Base-by-base conservation (phyloP, 2,329 filamentous ascomycete genomes). In the Aspergillus spinulosporus region DNA sequence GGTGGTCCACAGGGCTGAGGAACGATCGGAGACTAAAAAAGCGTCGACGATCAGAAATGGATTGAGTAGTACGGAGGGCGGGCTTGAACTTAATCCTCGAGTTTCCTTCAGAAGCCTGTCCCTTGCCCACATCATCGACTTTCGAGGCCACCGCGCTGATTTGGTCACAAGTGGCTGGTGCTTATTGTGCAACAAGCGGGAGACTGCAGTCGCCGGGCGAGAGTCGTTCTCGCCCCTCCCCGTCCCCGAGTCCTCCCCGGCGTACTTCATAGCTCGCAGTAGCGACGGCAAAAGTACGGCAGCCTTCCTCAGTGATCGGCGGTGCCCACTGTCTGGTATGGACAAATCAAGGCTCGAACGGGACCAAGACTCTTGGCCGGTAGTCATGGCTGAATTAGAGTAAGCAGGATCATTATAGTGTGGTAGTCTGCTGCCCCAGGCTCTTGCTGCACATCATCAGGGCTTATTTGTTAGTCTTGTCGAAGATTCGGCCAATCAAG, bases 401-500 rank as follows among this genome's bases (percentile, higher is more conserved):
- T 26, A 36, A 32, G 26, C 36, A 39, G 49, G 49, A 52, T 52
- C 49, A 52, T 45, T 45, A 52, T 52, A 37, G 40, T 52, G 49
- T 44, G 9, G 31, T 42, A 43, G 48, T 28, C 6, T 42, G 48
- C 32, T 49, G 32, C 49, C 49, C 29, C 28, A 8, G 58, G 45
- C 45, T 29, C 21, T 14, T n/a, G 56, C 64, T 63, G 64, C 64
- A 65, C 62, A 66, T 65, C 64, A 66, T 64, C 58, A 58, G 58
- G 53, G 54, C 51, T 60, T 55, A 54, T 50, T 51, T 45, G 34
- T 51, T 56, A 49, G 49, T 37, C 31, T 29, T 37, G 12, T 45
- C 31, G 7, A 43, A 6, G 45, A 52, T 57, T 56, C 52, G 54
- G 36, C 61, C 56, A 63, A 52, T 61, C 51, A 50, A 39, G 36